phyloP scores from a whole-genome alignment of 2,329 filamentous ascomycete genomes.

The Aspergillus neotritici region DNA sequence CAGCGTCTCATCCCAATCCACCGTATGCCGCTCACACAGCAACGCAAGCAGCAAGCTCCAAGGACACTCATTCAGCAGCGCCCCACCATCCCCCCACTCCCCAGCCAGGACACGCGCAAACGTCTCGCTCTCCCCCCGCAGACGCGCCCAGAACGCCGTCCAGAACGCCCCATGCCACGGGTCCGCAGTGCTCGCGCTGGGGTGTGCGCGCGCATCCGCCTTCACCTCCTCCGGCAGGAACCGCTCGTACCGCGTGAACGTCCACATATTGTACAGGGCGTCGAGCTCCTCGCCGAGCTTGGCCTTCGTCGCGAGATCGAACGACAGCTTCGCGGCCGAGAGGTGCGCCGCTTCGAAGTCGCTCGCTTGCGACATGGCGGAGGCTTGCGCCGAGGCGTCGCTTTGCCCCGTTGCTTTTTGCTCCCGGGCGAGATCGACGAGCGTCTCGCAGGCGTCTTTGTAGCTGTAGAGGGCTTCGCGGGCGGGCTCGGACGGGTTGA shows the following conservation, averaged over 20 bases:
- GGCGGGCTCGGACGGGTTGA: not conserved
- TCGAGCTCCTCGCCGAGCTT: conserved; percentile 13
- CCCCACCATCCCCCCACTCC: not conserved
- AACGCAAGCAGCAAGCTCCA: conserved; percentile 7
- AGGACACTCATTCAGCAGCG: conserved; percentile 7
- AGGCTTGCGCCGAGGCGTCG: not conserved
- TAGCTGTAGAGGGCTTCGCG: conserved; percentile 3
- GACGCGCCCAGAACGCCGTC: conserved; percentile 9
- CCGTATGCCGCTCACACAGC: conserved; percentile 9
- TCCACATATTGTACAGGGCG: conserved; percentile 11
- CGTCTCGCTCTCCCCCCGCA: conserved; percentile 9
- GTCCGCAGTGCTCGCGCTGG: conserved; percentile 2
- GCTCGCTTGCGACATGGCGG: not conserved
- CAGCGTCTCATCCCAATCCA: conserved; percentile 12
- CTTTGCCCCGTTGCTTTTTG: not conserved
- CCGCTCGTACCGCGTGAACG: conserved; percentile 6
- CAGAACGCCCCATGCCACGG: conserved; percentile 12
- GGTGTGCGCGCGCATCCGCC: conserved; percentile 1
- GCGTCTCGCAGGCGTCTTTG: conserved; percentile 4
- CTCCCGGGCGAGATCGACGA: not conserved
- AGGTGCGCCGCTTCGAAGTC: conserved; percentile 2
- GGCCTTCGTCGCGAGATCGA: conserved; percentile 11
- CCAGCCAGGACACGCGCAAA: conserved; percentile 6
- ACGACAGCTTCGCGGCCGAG: conserved; percentile 5
- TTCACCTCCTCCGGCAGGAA: conserved; percentile 5